phyloP scores from a whole-genome alignment of 108 stramenopile genomes.

The Nitzschia inconspicua region DNA sequence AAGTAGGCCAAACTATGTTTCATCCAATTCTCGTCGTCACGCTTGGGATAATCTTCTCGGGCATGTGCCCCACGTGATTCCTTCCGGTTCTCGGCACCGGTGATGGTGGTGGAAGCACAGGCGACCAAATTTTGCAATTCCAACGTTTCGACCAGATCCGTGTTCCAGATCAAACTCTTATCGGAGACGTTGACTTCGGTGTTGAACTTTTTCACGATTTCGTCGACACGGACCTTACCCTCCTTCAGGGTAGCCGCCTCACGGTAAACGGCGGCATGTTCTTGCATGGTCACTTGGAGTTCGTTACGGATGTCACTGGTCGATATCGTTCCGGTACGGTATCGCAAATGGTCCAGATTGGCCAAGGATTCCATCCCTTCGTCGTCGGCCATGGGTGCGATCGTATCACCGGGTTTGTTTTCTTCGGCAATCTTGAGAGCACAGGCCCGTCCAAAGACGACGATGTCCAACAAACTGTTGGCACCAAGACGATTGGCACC shows the following conservation, averaged over 20 bases:
- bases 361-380: slow-evolving; percentile 87
- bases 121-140: slow-evolving; percentile 90
- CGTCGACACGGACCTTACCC: slow-evolving; percentile 87
- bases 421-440: slow-evolving; percentile 96
- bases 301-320: slow-evolving; percentile 89
- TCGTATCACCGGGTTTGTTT: slow-evolving; percentile 88
- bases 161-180: slow-evolving; percentile 98
- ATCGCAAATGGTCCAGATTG: slow-evolving; percentile 89
- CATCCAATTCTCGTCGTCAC: slow-evolving; percentile 98
- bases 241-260: slow-evolving; percentile 82
- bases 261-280: slow-evolving; percentile 98
- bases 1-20: slow-evolving; percentile 96
- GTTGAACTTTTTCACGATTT: slow-evolving; percentile 79
- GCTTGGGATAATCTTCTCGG: slow-evolving; percentile 93
- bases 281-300: slow-evolving; percentile 98
- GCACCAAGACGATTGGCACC: slow-evolving; percentile 99
- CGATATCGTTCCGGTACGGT: slow-evolving; percentile 66
- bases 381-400: slow-evolving; percentile 61
- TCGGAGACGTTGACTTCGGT: slow-evolving; percentile 87
- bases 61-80: slow-evolving; percentile 98
- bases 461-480: slow-evolving; percentile 98
- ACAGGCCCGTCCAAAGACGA: slow-evolving; percentile 98
- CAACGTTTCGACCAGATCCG: slow-evolving; percentile 96
- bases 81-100: slow-evolving; percentile 94
- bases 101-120: slow-evolving; percentile 97